Evolutionary conservation across 2,329 filamentous ascomycete genomes (phyloP), one percentile per base, ranked within the genome.

Genomic region (Cytospora paraplurivora): DNA sequence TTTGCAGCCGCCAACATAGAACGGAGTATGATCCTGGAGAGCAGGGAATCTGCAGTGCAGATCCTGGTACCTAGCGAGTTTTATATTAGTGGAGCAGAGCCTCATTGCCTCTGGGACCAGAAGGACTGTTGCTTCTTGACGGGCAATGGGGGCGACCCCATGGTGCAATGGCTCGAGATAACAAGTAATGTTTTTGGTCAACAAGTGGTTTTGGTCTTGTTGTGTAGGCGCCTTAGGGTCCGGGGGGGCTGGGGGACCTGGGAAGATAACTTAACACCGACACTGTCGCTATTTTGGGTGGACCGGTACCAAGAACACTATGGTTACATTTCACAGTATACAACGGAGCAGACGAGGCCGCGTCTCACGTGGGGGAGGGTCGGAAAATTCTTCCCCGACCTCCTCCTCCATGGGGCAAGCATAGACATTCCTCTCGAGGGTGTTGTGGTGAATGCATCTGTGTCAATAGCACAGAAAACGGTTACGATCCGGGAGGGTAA

Each of bases 381-480:
- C n/a, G 10, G 12, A 3, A 6, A 3, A 1, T 7, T 1, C n/a
- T 21, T 12, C 4, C 7, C n/a, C 10, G 8, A 1, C 21, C 44
- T 47, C 21, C 44, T 11, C n/a, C 2, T 21, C 5, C 44, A 47
- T 21, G 12, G 7, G 5, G 8, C 10, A 19, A 47, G 44, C n/a
- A 47, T 8, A 11, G 1, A 2, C 7, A 12, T 47, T 21, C 10
- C 44, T 3, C n/a, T 21, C 7, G 1, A 12, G 8, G 17, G 3
- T 11, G 44, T 10, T 11, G 44, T 12, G n/a, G 10, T 21, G 7
- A 21, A 47, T 3, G 8, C 21, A 47, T 47, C n/a, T 4, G n/a
- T 47, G 1, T 47, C n/a, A 19, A n/a, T 47, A 21, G 44, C n/a
- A 21, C 12, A 47, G n/a, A 5, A 10, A 3, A 21, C 5, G n/a